Base-by-base conservation (phyloP, 2,329 filamentous ascomycete genomes). In the Beauveria rudraprayagi region DNA sequence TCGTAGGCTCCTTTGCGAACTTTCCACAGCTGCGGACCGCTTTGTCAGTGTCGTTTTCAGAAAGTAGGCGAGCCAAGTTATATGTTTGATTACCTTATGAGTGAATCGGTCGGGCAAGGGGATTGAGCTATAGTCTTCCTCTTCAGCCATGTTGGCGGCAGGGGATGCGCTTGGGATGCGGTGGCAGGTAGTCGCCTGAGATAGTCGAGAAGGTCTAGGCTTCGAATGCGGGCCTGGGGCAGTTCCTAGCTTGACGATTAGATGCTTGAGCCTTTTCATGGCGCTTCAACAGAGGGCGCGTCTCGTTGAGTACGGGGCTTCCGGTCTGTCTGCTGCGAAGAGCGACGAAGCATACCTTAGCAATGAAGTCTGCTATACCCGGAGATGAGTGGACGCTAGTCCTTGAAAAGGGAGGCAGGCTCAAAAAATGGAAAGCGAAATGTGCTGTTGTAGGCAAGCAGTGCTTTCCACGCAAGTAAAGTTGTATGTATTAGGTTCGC, bases 1-100 rank as follows among this genome's bases (percentile, higher is more conserved):
- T 99, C 94, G 72, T 97, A 99, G 58, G 87, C 94, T 71, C 86
- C 86, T 77, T 99, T 99, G 70, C 94, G 85, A 47, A 96, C 92
- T 82, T 99, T 99, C 94, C 94, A 99, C 70, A 90, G 85, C 89
- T 90, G 50, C 48, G 37, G 34, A 41, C 11, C 16, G 5, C 7
- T 16, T 16, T 47, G 40, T 60, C 30, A 60, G 30, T 30, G 7
- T 6, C 10, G 9, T n/a, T 24, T 30, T 37, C 9, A 7, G 5
- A 14, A 14, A 48, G 3, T 3, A 48, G 14, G 3, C 16, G 19
- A 28, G 34, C 14, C 4, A 19, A 5, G 7, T 2, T 43, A 40
- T 50, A 41, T 24, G 17, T 26, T 24, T 44, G 65, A 72, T 59
- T 68, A 88, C 85, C 79, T 96, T 96, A 80, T 96, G 91, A 60